A percentile compares a stretch with the other conserved stretches of the same genome.
These are phyloP conservation scores for Paramyrothecium sp. DNA, from an alignment of 2,329 filamentous ascomycete species.

Conservation along the genomic window DNA sequence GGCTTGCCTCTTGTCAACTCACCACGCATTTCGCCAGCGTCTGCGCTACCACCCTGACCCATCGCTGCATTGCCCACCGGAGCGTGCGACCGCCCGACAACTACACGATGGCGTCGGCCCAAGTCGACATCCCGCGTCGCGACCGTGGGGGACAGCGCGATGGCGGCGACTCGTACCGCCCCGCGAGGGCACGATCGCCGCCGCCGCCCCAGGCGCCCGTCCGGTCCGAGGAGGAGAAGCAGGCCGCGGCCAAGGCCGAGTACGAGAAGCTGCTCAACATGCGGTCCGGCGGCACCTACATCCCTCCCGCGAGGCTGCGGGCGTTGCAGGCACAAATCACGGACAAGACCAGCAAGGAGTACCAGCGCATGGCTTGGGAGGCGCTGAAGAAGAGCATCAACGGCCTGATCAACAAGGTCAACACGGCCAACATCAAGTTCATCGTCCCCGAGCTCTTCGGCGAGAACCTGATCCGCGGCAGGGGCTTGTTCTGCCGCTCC, in stretches of 20 bases:
- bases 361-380: constrained; percentile 99
- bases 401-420: constrained; percentile 98
- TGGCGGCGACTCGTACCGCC: constrained; percentile 50
- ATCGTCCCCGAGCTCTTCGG: constrained; percentile 95
- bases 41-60: not conserved
- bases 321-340: constrained; percentile 96
- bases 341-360: constrained; percentile 94
- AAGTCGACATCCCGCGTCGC: constrained; percentile 38
- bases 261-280: constrained; percentile 90
- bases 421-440: constrained; percentile 95
- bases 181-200: constrained; percentile 30
- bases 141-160: constrained; percentile 34
- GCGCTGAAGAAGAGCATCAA: constrained; percentile 99
- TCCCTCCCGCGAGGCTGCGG: constrained; percentile 85
- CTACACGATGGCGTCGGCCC: constrained; percentile 42
- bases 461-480: constrained; percentile 88
- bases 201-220: constrained; percentile 34
- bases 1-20: too few species aligned
- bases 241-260: constrained; percentile 84
- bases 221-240: constrained; percentile 77
- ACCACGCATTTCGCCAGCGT: too few species aligned
- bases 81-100: not conserved
- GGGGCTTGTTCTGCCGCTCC: constrained; percentile 89
- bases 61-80: too few species aligned
- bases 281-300: constrained; percentile 94